Percentiles rank a stretch among this genome's conserved stretches.
Evolutionary conservation across 2,329 filamentous ascomycete species (phyloP).

Genomic region (Claviceps citrina): DNA sequence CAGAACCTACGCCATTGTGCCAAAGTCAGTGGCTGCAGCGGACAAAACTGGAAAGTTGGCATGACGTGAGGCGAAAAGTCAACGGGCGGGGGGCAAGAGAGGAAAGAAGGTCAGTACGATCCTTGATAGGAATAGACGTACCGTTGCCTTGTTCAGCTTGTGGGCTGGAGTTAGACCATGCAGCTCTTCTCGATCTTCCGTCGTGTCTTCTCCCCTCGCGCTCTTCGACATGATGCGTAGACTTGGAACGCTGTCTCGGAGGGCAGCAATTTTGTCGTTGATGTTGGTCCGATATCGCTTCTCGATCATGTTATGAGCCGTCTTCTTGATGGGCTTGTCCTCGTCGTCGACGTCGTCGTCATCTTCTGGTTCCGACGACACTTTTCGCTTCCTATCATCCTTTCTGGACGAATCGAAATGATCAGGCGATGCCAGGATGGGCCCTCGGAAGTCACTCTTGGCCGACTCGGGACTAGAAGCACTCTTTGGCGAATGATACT

Average conservation of each 20-base stretch:
- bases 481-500: conserved; percentile 44
- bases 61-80: neutral
- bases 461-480: conserved; percentile 43
- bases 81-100: neutral
- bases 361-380: conserved; percentile 38
- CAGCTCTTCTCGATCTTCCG: conserved; percentile 59
- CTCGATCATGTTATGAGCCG: conserved; percentile 95
- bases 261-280: conserved; percentile 89
- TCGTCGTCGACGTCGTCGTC: conserved; percentile 42
- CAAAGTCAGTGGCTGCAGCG: neutral
- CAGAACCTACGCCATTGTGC: conserved; percentile 40
- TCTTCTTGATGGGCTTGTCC: conserved; percentile 59
- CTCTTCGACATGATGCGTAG: conserved; percentile 70
- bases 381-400: conserved; percentile 51
- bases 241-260: conserved; percentile 83
- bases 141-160: conserved; percentile 95
- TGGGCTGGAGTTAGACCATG: conserved; percentile 71
- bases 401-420: conserved; percentile 29
- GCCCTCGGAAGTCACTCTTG: conserved; percentile 30
- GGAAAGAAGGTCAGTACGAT: neutral
- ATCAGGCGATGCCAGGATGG: conserved; percentile 45
- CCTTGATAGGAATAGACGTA: conserved; percentile 17
- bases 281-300: conserved; percentile 92
- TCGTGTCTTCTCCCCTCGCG: conserved; percentile 49
- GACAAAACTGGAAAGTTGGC: too few species aligned